phyloP scores from a whole-genome alignment of 306 rosid genomes.

The Fragaria vesca region DNA sequence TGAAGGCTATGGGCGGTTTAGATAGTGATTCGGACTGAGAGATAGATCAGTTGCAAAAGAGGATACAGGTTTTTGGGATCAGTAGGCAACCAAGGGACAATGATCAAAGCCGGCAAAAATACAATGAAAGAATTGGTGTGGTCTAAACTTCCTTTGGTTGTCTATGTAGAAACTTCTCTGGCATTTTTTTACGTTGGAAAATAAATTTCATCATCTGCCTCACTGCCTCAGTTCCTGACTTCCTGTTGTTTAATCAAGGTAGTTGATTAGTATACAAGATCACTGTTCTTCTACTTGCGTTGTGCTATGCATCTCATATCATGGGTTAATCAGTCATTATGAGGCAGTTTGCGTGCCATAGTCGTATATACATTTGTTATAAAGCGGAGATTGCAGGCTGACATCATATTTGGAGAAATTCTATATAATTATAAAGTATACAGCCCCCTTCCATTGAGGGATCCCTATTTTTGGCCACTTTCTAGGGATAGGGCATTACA shows the following conservation, averaged over 20 bases:
- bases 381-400: too few relatives aligned
- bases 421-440: too few relatives aligned
- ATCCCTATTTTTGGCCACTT: too few relatives aligned
- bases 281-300: not conserved
- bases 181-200: constrained; percentile 4
- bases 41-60: not conserved
- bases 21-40: constrained; percentile 56
- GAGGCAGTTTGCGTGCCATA: too few relatives aligned
- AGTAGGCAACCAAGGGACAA: constrained; percentile 6
- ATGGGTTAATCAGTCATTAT: not conserved
- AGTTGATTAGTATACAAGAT: not conserved
- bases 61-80: not conserved
- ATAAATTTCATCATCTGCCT: not conserved
- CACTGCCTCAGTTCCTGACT: not conserved
- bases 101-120: constrained; percentile 12
- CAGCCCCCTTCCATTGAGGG: too few relatives aligned
- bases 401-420: too few relatives aligned
- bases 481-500: too few relatives aligned
- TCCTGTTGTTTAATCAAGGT: not conserved
- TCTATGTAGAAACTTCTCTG: constrained; percentile 6
- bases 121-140: not conserved
- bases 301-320: not conserved
- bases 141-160: not conserved
- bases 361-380: too few relatives aligned
- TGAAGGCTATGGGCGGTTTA: constrained; percentile 63